phyloP scores from a whole-genome alignment of 768 basidiomycete genomes.

The Clathrus columnatus region DNA sequence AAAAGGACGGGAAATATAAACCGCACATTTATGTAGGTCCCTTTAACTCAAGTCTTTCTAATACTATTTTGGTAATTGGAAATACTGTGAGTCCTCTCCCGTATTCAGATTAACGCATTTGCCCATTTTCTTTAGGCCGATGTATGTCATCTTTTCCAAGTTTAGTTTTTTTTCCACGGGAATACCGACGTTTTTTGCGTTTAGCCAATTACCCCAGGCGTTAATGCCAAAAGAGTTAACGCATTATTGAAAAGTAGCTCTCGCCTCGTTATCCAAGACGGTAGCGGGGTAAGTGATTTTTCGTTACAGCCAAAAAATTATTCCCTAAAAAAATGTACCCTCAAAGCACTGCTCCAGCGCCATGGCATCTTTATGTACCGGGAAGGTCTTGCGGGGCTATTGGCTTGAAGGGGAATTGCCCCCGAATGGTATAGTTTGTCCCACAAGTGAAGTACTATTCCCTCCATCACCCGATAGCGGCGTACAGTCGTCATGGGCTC shows the following conservation, averaged over 20 bases:
- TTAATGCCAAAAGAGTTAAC: conserved; percentile 18
- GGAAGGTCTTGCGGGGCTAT: conserved; percentile 15
- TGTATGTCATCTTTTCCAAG: conserved; percentile 10
- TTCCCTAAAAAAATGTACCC: not conserved
- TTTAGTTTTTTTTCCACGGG: not conserved
- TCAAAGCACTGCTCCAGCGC: conserved; percentile 19
- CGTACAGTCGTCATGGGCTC: not conserved
- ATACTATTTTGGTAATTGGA: conserved; percentile 14
- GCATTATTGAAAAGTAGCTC: conserved; percentile 18
- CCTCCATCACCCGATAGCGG: conserved; percentile 3
- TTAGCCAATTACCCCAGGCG: conserved; percentile 23
- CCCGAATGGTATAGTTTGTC: conserved; percentile 17
- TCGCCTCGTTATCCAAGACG: conserved; percentile 21
- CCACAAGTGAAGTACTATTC: conserved; percentile 16
- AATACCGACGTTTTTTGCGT: not conserved
- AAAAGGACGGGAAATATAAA: not conserved
- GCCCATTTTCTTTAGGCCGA: too few relatives aligned
- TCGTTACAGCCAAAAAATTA: not conserved
- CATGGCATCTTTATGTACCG: conserved; percentile 21
- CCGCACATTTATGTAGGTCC: conserved; percentile 9
- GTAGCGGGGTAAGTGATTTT: conserved; percentile 19
- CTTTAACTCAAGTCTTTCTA: conserved; percentile 14
- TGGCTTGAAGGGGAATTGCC: conserved; percentile 24
- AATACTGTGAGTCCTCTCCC: conserved; percentile 11
- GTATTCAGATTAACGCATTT: too few relatives aligned